These are phyloP conservation scores for Cyberlindnera maritima DNA, from an alignment of 805 yeast genomes.

Conservation along the genomic window DNA sequence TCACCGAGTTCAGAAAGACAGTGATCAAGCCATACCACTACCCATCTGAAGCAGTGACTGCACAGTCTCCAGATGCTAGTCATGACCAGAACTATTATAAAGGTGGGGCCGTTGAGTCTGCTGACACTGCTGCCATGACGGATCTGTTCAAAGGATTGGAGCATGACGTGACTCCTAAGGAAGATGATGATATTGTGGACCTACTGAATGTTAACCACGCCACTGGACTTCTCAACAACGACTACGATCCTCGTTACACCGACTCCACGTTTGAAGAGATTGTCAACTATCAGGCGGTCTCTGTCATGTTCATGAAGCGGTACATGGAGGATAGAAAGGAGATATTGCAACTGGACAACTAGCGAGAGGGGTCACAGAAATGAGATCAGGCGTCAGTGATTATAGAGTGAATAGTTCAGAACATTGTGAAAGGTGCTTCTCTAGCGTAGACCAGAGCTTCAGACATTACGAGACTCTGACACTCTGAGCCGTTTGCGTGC, in stretches of 20 bases:
- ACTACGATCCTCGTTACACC: conserved; percentile 23
- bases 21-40: conserved; percentile 18
- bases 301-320: conserved; percentile 15
- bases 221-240: conserved; percentile 14
- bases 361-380: no score
- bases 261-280: conserved; percentile 18
- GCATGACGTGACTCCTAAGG: conserved; percentile 1
- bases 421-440: no score
- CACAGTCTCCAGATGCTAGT: background rate
- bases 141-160: conserved; percentile 2
- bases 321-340: conserved; percentile 20
- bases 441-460: no score
- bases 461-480: no score
- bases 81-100: conserved; percentile 8
- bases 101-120: conserved; percentile 3
- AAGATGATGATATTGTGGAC: background rate
- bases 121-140: background rate
- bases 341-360: conserved; percentile 9
- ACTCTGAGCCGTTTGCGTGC: no score
- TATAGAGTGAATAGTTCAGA: no score
- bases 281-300: conserved; percentile 16
- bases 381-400: no score
- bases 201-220: conserved; percentile 6
- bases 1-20: conserved; percentile 16
- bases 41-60: conserved; percentile 17